Percentiles rank a stretch among this genome's conserved stretches.
Conservation (phyloP, 306 rosid genomes). For the Astragalus membranaceus region DNA sequence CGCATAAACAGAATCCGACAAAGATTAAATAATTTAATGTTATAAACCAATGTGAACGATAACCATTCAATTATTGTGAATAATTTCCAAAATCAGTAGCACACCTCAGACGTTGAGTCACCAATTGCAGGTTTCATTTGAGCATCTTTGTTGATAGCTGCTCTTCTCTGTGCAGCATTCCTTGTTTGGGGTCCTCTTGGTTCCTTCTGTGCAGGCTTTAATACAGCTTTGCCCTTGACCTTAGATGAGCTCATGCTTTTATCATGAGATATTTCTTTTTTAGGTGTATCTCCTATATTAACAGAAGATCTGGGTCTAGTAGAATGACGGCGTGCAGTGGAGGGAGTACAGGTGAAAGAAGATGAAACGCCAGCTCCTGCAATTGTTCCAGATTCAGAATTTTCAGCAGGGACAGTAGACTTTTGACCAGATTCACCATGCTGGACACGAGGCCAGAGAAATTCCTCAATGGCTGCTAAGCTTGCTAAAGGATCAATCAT, state of each 20-base stretch:
- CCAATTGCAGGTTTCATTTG: constrained; percentile 59
- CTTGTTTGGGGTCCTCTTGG: constrained; percentile 76
- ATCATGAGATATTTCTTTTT: constrained; percentile 61
- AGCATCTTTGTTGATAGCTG: constrained; percentile 65
- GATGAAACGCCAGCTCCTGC: constrained; percentile 61
- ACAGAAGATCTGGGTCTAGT: constrained; percentile 75
- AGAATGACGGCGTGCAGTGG: constrained; percentile 56
- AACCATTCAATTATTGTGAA: neutral
- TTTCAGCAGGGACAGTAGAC: constrained; percentile 45
- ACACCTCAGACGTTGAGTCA: constrained; percentile 90
- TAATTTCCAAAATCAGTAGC: neutral
- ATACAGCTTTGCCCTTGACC: constrained; percentile 87
- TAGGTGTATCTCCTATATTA: constrained; percentile 58
- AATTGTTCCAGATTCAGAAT: constrained; percentile 68
- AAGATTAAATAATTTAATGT: neutral
- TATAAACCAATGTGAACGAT: neutral
- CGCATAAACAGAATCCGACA: neutral
- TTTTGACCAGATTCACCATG: constrained; percentile 73
- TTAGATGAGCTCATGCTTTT: constrained; percentile 70
- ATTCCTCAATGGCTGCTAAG: constrained; percentile 88
- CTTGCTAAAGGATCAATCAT: constrained; percentile 86
- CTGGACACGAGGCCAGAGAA: constrained; percentile 88
- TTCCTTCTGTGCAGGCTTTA: constrained; percentile 75
- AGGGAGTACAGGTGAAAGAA: constrained; percentile 49
- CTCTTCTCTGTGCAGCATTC: constrained; percentile 65